Evolutionary conservation across 352 stramenopile species (phyloP).

Genomic region (Globisporangium polare): DNA sequence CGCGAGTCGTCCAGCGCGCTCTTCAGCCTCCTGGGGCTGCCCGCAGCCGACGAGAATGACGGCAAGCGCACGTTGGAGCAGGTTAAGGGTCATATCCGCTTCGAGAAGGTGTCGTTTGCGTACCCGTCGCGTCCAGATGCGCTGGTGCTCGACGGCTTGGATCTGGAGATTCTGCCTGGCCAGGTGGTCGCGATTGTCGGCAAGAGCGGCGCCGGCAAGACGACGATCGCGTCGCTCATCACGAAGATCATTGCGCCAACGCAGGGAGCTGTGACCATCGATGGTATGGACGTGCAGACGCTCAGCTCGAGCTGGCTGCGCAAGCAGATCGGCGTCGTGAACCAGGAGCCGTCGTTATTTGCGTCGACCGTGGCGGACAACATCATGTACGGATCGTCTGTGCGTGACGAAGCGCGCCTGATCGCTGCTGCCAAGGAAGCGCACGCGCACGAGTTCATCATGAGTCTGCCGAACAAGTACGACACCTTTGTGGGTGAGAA

Average conservation of each 20-base stretch:
- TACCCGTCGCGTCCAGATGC: slow-evolving; percentile 79
- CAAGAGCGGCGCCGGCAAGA: slow-evolving; percentile 81
- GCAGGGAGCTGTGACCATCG: slow-evolving; percentile 51
- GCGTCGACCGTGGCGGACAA: slow-evolving; percentile 78
- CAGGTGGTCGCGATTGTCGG: slow-evolving; percentile 85
- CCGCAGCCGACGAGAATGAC: slow-evolving; percentile 24
- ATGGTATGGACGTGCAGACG: slow-evolving; percentile 65
- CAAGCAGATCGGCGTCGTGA: slow-evolving; percentile 86
- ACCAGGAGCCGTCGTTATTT: slow-evolving; percentile 84
- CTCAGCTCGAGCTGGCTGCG: slow-evolving; percentile 73
- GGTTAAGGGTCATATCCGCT: slow-evolving; percentile 65
- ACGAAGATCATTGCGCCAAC: slow-evolving; percentile 73
- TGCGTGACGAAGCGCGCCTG: slow-evolving; percentile 52
- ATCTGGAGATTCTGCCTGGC: slow-evolving; percentile 70
- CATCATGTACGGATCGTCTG: slow-evolving; percentile 74
- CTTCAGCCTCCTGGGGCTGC: slow-evolving; percentile 58
- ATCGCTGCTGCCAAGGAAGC: slow-evolving; percentile 63
- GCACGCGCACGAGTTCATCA: slow-evolving; percentile 78
- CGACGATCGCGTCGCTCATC: slow-evolving; percentile 76
- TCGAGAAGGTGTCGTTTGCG: slow-evolving; percentile 79
- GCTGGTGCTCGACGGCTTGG: slow-evolving; percentile 58
- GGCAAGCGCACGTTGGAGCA: slow-evolving; percentile 36
- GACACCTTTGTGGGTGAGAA: slow-evolving; percentile 97
- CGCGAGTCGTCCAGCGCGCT: slow-evolving; percentile 72
- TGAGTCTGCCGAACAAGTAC: slow-evolving; percentile 89